Evolutionary conservation across 78 protist species (phyloP), one percentile per base, ranked within the genome.

Genomic region (Chrysochromulina parva): DNA sequence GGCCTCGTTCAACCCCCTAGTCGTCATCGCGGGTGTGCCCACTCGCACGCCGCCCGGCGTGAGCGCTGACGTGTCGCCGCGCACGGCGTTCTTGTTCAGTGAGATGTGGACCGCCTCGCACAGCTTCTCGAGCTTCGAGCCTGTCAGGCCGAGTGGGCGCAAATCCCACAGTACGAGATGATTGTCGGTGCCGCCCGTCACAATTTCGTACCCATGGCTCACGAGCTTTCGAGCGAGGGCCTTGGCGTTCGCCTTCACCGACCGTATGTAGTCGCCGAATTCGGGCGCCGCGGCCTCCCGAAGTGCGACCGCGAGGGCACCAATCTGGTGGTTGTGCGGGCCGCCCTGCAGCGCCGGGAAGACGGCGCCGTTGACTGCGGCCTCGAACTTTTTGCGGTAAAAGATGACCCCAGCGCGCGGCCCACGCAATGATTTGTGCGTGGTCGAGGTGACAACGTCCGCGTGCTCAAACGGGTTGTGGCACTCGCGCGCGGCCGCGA

Each of bases 371-470:
- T 96, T 92, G 84, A 95, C 71, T 14, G 1, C 4, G 17, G 53
- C 73, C 81, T 89, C 88, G 22, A 93, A 48, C 3, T 69, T 92
- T 94, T 95, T 96, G 85, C 99, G 88, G 97, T 48, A 98, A 93
- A 98, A 99, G 96, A 99, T 98, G 47, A 99, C 58, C 71, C 99
- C 99, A 20, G 99, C 94, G 38, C 99, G 95, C 71, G 99, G 99
- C 2, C 99, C 99, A 54, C 99, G 96, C 20, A 99, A 93, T 2
- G 99, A 94, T 97, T 99, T 99, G 98, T 99, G 99, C 52, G 99
- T 99, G 74, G 99, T 99, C 60, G 99, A 97, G 50, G 99, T 99
- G 65, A 99, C 99, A 54, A 99, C 92, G 88, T 99, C 99, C 90
- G 96, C 92, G 92, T 85, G 89, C 55, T 87, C 95, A 92, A 99